Base-by-base conservation (phyloP, 2,329 filamentous ascomycete genomes). In the Aspergillus oerlinghausenensis region DNA sequence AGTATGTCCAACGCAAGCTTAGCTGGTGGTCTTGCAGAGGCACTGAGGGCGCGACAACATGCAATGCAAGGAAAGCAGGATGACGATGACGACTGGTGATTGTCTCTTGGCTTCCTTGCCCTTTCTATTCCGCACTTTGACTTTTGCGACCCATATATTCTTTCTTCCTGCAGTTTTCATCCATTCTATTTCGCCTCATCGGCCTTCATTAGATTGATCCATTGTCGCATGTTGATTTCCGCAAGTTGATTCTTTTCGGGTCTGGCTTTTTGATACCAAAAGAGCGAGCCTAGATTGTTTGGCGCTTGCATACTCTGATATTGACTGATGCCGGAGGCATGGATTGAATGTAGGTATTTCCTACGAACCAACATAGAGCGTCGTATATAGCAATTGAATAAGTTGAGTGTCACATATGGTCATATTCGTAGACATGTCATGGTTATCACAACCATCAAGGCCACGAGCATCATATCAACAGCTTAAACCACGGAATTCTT, bases 11-110 rank as follows among this genome's bases (percentile, higher is more conserved):
- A 77, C 55, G 73, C 87, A 14, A 89, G 87, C 70, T 71, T 91
- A 59, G 87, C 84, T 3, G 88, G 88, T 50, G 89, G 88, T 49
- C 75, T 94, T 63, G 90, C 90, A 2, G 89, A 92, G 70, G 89
- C 89, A n/a, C 76, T 94, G 65, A 78, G 89, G 65, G 88, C 88
- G 47, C 81, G 90, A 65, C 88, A 92, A 77, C 86, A 84, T 62
- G 88, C 88, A 5, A 90, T 91, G 87, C 85, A 87, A 49, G 84
- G 82, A 67, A 84, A 84, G 72, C 80, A 84, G 55, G 83, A 87
- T 21, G 85, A 88, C 19, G 86, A 89, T 49, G 87, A 88, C 62
- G 85, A 90, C 68, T 89, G 87, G 87, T 89, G 75, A 68, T 68
- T 53, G 61, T 50, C 29, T 57, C 57, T 40, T 49, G 23, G 55